These are phyloP conservation scores for Theileria luwenshuni DNA, from an alignment of 169 alveolate species.

Conservation along the genomic window DNA sequence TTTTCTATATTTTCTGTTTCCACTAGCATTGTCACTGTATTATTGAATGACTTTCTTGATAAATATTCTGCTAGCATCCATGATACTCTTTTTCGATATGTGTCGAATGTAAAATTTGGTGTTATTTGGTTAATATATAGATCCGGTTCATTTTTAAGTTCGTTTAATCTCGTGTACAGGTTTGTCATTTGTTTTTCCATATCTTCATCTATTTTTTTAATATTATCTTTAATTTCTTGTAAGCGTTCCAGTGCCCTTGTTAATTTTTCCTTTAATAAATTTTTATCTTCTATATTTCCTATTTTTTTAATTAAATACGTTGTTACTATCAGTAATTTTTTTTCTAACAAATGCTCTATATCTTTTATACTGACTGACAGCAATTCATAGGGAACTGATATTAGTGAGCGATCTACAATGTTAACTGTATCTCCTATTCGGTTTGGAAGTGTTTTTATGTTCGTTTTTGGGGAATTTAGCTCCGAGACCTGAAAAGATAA, in stretches of 20 bases:
- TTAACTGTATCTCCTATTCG: conserved; percentile 4
- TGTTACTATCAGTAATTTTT: conserved; percentile 55
- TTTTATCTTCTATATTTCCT: conserved; percentile 6
- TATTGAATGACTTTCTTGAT: conserved; percentile 33
- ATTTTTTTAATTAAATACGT: conserved; percentile 44
- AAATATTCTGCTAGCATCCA: conserved; percentile 61
- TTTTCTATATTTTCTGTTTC: conserved; percentile 23
- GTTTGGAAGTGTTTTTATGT: conserved; percentile 5
- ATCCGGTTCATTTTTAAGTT: conserved; percentile 31
- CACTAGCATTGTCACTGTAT: conserved; percentile 24
- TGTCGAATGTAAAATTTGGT: conserved; percentile 30
- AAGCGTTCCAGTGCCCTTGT: conserved; percentile 55
- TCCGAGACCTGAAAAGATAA: not conserved
- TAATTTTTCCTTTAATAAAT: conserved; percentile 31
- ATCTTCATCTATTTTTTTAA: conserved; percentile 27
- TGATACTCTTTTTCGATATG: conserved; percentile 53
- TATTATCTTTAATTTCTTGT: conserved; percentile 15
- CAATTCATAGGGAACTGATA: conserved; percentile 31
- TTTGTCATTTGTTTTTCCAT: conserved; percentile 13
- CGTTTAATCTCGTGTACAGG: conserved; percentile 25
- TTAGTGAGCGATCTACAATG: conserved; percentile 40
- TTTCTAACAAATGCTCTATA: conserved; percentile 45
- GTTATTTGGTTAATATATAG: conserved; percentile 9
- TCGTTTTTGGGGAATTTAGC: not conserved
- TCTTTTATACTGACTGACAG: conserved; percentile 14